Base-by-base conservation (phyloP, 2,329 filamentous ascomycete species). In the Botrytis porri region DNA sequence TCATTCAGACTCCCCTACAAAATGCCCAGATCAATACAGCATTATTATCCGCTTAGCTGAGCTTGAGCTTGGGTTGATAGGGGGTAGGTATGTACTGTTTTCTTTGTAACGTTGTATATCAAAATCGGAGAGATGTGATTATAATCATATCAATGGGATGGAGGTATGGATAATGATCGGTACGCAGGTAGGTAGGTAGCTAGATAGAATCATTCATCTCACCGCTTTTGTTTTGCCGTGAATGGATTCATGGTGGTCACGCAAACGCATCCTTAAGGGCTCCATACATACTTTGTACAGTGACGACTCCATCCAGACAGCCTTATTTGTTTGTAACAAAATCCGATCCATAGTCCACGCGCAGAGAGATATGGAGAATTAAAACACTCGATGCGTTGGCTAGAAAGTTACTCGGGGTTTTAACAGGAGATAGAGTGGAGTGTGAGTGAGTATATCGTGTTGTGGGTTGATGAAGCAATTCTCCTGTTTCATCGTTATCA, bases 321-420 rank as follows among this genome's bases (percentile, higher is more conserved):
- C 25, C 5, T 16, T 8, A n/a, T 54, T 2, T 54, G 25, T n/a
- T n/a, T 54, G 12, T 54, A 54, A 14, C 48, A 54, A n/a, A n/a
- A 3, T 51, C 48, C n/a, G 16, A 14, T 51, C 25, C 12, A 16
- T 51, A n/a, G 48, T 51, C 4, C 20, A 8, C 8, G 4, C 43
- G 8, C 20, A 25, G 0, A 25, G 20, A 8, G 3, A 22, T 4
- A 0, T 22, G 10, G 20, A 22, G 45, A 10, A 22, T 48, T 0
- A 4, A 22, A 22, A 4, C 9, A 8, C 45, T 48, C 20, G 48
- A n/a, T 54, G 25, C 20, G 12, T n/a, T 54, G 25, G 48, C 25
- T 54, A 5, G 25, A 16, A 54, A n/a, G 25, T 25, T n/a, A 3
- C 5, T 54, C 5, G 48, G 48, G 1, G n/a, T 51, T 25, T 14